Conservation (phyloP, 768 basidiomycete species). For the Cystobasidium onofrii region DNA sequence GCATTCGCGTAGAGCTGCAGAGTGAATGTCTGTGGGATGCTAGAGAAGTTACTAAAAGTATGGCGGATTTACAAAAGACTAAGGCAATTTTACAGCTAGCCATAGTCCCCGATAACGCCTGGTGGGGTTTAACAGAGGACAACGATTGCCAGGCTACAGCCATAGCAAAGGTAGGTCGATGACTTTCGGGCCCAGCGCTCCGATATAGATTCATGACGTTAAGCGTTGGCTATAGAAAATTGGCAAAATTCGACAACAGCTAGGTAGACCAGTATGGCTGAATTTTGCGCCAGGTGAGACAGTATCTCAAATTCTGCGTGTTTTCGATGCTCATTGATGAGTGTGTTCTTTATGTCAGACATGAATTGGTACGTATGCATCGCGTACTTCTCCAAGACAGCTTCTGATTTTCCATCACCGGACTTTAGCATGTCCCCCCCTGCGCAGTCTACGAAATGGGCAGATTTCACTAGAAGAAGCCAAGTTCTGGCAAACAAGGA, state of each 20-base stretch:
- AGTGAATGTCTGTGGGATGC: neutral
- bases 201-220: neutral
- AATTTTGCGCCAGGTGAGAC: conserved; percentile 4
- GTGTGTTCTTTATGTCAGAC: neutral
- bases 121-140: neutral
- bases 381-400: no score
- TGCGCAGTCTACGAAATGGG: neutral
- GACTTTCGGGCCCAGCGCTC: no score
- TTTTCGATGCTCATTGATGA: no score
- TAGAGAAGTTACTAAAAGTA: neutral
- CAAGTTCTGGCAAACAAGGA: no score
- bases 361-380: neutral
- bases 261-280: neutral
- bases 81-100: neutral
- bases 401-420: no score
- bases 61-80: neutral
- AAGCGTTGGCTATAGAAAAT: neutral
- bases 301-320: neutral
- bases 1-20: neutral
- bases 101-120: neutral
- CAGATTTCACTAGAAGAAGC: no score
- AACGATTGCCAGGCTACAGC: neutral
- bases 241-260: neutral
- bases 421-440: neutral
- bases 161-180: conserved; percentile 7